Evolutionary conservation across 768 basidiomycete genomes (phyloP).

Genomic region (Boletus insuetus): DNA sequence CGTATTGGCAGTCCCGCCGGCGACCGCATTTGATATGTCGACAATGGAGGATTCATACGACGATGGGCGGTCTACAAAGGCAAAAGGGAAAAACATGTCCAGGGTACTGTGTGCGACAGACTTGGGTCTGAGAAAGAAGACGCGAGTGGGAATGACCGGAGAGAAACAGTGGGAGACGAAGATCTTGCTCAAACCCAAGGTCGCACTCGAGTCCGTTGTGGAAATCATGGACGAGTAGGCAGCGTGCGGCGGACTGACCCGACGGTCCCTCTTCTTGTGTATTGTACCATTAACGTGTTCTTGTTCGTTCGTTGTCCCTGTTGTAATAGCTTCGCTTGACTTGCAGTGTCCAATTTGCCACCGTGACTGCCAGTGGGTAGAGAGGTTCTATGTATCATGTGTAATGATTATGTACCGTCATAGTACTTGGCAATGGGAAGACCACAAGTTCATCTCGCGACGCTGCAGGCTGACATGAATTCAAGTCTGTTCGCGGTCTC

Average conservation of each 20-base stretch:
- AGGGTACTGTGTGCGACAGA: constrained; percentile 38
- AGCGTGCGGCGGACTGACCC: not conserved
- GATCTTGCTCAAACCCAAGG: constrained; percentile 38
- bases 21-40: constrained; percentile 22
- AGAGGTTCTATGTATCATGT: no score
- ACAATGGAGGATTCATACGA: constrained; percentile 35
- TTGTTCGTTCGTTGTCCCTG: no score
- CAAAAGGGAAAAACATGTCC: not conserved
- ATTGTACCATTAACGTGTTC: not conserved
- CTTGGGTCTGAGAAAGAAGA: constrained; percentile 34
- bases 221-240: constrained; percentile 33
- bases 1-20: constrained; percentile 26
- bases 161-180: constrained; percentile 32
- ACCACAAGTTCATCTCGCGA: no score
- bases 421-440: no score
- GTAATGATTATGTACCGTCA: no score
- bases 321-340: no score
- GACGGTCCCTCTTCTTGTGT: not conserved
- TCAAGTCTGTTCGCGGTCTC: no score
- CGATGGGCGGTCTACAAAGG: constrained; percentile 17
- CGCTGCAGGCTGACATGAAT: no score
- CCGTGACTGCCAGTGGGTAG: no score
- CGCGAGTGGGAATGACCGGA: constrained; percentile 22
- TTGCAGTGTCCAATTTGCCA: no score
- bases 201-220: constrained; percentile 37